A percentile compares a stretch with the other conserved stretches of the same genome.
phyloP scores from a whole-genome alignment of 2,329 filamentous ascomycete genomes.

The Lachnum nothofagi region DNA sequence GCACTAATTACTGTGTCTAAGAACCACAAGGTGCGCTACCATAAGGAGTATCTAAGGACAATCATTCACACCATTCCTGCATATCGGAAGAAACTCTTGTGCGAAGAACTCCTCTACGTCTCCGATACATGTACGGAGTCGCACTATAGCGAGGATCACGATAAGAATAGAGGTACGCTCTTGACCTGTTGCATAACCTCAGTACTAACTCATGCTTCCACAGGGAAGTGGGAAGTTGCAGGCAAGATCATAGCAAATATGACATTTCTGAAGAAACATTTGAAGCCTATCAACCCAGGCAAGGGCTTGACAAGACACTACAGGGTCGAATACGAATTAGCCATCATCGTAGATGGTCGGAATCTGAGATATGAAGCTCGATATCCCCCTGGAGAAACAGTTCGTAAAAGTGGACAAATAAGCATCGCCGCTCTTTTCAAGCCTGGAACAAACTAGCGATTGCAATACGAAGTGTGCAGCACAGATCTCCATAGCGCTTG shows the following conservation, averaged over 20 bases:
- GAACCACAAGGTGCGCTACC: constrained; percentile 2
- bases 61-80: constrained; percentile 8
- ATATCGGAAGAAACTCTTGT: constrained; percentile 2
- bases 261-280: constrained; percentile 12
- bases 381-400: constrained; percentile 12
- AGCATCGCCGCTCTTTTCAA: constrained; percentile 19
- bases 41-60: constrained; percentile 1
- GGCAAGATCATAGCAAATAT: constrained; percentile 16
- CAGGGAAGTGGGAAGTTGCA: constrained; percentile 4
- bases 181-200: not conserved
- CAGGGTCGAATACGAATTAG: constrained; percentile 17
- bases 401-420: constrained; percentile 9
- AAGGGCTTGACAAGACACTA: constrained; percentile 5
- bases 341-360: constrained; percentile 16
- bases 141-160: constrained; percentile 11
- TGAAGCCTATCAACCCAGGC: not conserved
- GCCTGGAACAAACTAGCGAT: too few species aligned
- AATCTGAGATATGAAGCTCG: constrained; percentile 19
- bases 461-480: too few species aligned
- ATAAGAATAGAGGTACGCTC: constrained; percentile 15
- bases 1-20: not conserved
- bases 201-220: not conserved
- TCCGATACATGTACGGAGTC: constrained; percentile 13
- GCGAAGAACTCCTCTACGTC: constrained; percentile 13
- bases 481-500: too few species aligned